Conservation (phyloP, 208 protist species). For the Tritrichomonas musculus region DNA sequence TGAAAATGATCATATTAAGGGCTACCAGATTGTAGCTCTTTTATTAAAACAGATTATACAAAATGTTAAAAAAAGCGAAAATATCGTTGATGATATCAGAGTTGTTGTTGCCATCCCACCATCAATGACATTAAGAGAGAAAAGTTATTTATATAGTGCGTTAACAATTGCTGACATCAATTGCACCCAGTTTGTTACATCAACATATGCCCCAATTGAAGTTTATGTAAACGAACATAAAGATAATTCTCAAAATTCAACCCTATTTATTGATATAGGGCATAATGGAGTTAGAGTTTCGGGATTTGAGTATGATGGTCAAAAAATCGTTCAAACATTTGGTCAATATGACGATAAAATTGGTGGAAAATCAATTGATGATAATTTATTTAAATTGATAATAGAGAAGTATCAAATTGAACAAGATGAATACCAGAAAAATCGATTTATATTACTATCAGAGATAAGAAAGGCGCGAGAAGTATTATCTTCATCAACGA, state of each 20-base stretch:
- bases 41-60: neutral
- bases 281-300: neutral
- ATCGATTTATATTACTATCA: neutral
- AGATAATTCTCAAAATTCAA: neutral
- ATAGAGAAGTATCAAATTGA: no score
- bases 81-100: neutral
- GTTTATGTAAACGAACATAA: neutral
- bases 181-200: neutral
- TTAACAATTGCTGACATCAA: neutral
- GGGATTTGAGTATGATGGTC: neutral
- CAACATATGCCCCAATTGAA: neutral
- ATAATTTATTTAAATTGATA: neutral
- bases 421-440: no score
- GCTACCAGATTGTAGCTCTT: neutral
- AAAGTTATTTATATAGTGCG: neutral
- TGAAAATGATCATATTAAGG: neutral
- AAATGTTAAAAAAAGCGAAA: neutral
- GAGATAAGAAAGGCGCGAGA: neutral
- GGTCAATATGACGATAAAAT: neutral
- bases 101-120: neutral
- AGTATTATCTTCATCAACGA: neutral
- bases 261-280: neutral
- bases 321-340: neutral
- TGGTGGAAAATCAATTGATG: neutral
- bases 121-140: neutral